phyloP scores from a whole-genome alignment of 2,329 filamentous ascomycete species.

The Onygena corvina region DNA sequence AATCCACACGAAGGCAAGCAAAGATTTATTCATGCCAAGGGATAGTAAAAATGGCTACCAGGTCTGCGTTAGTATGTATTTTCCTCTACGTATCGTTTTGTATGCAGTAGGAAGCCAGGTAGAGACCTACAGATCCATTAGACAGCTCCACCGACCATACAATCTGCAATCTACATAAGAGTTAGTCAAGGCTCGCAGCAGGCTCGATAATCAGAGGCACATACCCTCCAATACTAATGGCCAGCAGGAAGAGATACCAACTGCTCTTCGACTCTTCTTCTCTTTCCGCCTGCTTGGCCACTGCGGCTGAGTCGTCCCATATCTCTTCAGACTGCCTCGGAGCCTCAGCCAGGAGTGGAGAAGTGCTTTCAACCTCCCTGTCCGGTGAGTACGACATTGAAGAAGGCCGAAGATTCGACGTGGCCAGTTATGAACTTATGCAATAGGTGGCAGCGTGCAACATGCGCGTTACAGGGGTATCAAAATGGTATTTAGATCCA shows the following conservation, averaged over 20 bases:
- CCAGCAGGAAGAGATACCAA: constrained; percentile 77
- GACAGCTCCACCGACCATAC: constrained; percentile 93
- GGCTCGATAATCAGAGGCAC: constrained; percentile 17
- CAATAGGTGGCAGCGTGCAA: not conserved
- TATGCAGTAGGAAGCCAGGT: not conserved
- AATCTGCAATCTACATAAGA: constrained; percentile 58
- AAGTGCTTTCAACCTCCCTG: constrained; percentile 13
- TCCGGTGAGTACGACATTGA: not conserved
- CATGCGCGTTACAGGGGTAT: not conserved
- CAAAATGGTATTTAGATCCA: not conserved
- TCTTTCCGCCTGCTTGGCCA: constrained; percentile 33
- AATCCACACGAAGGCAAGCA: constrained; percentile 77
- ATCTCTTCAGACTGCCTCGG: constrained; percentile 16
- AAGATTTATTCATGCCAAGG: constrained; percentile 67
- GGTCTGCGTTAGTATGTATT: not conserved
- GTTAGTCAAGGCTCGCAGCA: not conserved
- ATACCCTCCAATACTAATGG: constrained; percentile 66
- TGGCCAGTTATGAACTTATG: not conserved
- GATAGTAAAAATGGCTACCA: constrained; percentile 60
- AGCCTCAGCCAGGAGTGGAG: constrained; percentile 12
- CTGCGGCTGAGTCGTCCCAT: constrained; percentile 14
- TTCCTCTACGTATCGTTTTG: not conserved
- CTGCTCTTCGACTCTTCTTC: constrained; percentile 58
- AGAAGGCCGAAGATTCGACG: not conserved
- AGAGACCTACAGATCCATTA: constrained; percentile 58